Percentiles rank a stretch among this genome's conserved stretches.
Evolutionary conservation across 768 basidiomycete genomes (phyloP).

Genomic region (Phlegmacium glaucopus): DNA sequence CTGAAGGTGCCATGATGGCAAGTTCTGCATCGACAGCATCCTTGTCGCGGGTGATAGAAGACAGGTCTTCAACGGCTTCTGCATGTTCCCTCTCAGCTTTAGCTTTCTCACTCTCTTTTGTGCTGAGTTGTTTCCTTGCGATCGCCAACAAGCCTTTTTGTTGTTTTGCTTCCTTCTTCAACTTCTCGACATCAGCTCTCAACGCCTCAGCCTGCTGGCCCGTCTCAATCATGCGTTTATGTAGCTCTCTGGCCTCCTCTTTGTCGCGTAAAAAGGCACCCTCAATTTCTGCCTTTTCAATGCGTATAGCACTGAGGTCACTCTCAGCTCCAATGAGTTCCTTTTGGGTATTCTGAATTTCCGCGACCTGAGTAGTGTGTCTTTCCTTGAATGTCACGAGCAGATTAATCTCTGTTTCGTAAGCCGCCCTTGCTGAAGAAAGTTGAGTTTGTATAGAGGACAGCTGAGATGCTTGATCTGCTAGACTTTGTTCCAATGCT

Average conservation of each 20-base stretch:
- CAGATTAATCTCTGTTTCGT: conserved; percentile 78
- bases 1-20: conserved; percentile 19
- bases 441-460: conserved; percentile 81
- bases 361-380: conserved; percentile 58
- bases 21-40: conserved; percentile 53
- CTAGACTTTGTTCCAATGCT: conserved; percentile 59
- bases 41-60: conserved; percentile 50
- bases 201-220: conserved; percentile 66
- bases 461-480: conserved; percentile 70
- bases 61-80: conserved; percentile 56
- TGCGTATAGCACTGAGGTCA: conserved; percentile 81
- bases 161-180: conserved; percentile 91
- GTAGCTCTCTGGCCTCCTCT: conserved; percentile 86
- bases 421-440: conserved; percentile 76
- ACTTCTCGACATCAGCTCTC: conserved; percentile 79
- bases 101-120: conserved; percentile 74
- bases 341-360: conserved; percentile 67
- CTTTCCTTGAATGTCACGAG: conserved; percentile 69
- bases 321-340: conserved; percentile 90
- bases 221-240: conserved; percentile 80
- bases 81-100: conserved; percentile 71
- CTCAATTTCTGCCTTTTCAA: conserved; percentile 92
- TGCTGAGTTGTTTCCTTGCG: conserved; percentile 87
- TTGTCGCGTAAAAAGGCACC: conserved; percentile 86
- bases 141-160: conserved; percentile 95